Evolutionary conservation across 164 flowering plant species (phyloP), one percentile per base, ranked within the genome.

Genomic region (Vitis cinerea): DNA sequence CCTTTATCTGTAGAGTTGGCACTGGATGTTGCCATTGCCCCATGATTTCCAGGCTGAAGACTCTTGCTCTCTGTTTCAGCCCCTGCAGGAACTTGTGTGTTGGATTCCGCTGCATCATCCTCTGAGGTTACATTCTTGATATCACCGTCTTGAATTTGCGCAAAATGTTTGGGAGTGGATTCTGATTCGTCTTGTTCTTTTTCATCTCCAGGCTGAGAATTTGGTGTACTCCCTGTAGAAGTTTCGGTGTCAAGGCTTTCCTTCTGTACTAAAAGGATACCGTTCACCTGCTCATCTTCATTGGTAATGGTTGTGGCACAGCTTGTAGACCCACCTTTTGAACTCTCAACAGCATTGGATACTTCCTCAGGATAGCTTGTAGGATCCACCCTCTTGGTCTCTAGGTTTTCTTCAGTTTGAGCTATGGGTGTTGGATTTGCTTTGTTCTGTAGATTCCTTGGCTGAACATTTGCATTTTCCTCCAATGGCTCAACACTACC

Each of bases 331-430:
- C 67, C 79, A 68, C 79, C 77, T 44, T 67, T 75, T 8, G 83
- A 74, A 52, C 67, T 74, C 65, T 71, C 74, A 58, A 72, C 61
- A 19, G 69, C 72, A 64, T 68, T 61, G 49, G 81, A 79, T 23
- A 54, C 53, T 69, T 85, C 78, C 16, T 67, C 70, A 2, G 75
- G 64, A 65, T 49, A 86, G 76, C 90, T 79, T 6, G 86, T 81
- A n/a, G 86, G 84, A 75, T 84, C 91, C 52, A 88, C 86, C 66
- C 74, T 81, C 71, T 88, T 87, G 13, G 87, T 88, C 72, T 88
- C 93, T 12, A 79, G 83, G 60, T 70, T 82, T 54, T 88, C 88
- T 61, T 76, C 80, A 44, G 81, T 50, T n/a, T 63, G 66, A n/a
- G 13, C 54, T 49, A 72, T 66, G 49, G 68, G 48, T 70, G 79